phyloP scores from a whole-genome alignment of 192 early-diverging fungal species.

The Coemansia sp. region DNA sequence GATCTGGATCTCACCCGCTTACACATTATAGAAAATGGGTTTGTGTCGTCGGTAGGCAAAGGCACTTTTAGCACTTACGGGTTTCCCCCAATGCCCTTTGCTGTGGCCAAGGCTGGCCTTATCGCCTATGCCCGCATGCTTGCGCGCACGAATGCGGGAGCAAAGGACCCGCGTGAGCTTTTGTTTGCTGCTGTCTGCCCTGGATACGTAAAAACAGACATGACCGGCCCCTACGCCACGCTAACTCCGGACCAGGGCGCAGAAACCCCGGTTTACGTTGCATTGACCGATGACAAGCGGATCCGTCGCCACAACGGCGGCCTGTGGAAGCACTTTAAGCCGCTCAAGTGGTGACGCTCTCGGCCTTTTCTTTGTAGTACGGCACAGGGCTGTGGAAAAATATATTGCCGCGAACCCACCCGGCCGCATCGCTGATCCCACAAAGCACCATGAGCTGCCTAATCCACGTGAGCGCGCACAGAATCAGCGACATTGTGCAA shows the following conservation, averaged over 20 bases:
- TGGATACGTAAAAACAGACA: conserved; percentile 43
- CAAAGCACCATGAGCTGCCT: conserved; percentile 16
- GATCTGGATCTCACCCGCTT: conserved; percentile 34
- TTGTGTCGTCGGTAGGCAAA: conserved; percentile 45
- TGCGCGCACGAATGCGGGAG: conserved; percentile 12
- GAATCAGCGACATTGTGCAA: conserved; percentile 17
- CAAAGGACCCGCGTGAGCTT: conserved; percentile 25
- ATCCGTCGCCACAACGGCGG: conserved; percentile 43
- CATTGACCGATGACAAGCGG: conserved; percentile 37
- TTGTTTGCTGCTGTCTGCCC: conserved; percentile 53
- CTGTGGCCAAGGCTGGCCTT: conserved; percentile 49
- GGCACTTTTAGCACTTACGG: conserved; percentile 41
- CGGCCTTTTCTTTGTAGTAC: conserved; percentile 16
- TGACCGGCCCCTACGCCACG: conserved; percentile 47
- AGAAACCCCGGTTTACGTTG: conserved; percentile 47
- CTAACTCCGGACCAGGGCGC: conserved; percentile 49
- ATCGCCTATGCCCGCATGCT: conserved; percentile 50
- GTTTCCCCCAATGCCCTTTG: conserved; percentile 54
- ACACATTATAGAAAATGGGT: conserved; percentile 51
- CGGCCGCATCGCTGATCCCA: conserved; percentile 20
- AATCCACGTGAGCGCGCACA: conserved; percentile 29
- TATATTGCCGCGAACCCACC: conserved; percentile 24
- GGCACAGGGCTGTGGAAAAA: conserved; percentile 28
- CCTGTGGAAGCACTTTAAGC: conserved; percentile 46
- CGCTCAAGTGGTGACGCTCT: conserved; percentile 35